phyloP scores from a whole-genome alignment of 1,284 basidiomycete species.

The Cutaneotrichosporon cutaneum region DNA sequence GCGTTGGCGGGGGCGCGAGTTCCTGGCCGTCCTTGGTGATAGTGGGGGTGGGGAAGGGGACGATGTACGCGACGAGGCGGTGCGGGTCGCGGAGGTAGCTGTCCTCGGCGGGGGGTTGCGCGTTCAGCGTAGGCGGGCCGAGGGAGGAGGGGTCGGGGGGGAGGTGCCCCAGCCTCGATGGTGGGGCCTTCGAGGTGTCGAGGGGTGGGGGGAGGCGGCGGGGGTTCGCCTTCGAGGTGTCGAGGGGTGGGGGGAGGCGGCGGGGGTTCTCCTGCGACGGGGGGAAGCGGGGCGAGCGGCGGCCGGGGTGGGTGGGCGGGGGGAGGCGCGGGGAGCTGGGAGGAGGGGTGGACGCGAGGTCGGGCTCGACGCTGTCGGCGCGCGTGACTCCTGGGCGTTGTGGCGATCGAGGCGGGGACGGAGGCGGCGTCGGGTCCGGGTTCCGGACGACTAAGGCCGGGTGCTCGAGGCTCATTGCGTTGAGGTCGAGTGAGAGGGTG shows the following conservation, averaged over 20 bases:
- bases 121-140: no score
- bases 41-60: constrained; percentile 24
- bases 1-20: constrained; percentile 19
- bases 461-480: no score
- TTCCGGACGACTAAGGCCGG: no score
- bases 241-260: not conserved
- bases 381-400: no score
- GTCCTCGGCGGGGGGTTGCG: constrained; percentile 12
- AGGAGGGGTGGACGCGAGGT: no score
- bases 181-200: no score
- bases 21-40: not conserved
- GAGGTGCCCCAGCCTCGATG: not conserved
- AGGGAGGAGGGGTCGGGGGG: not conserved
- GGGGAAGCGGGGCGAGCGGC: not conserved
- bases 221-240: not conserved
- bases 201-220: not conserved
- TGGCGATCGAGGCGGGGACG: no score
- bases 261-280: not conserved
- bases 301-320: not conserved
- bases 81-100: constrained; percentile 30
- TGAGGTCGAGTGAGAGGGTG: no score
- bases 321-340: not conserved
- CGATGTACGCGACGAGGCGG: constrained; percentile 26
- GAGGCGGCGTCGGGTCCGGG: no score
- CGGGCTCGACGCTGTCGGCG: no score